phyloP scores from a whole-genome alignment of 495 filamentous ascomycete species.

The Aspergillus sclerotioniger region DNA sequence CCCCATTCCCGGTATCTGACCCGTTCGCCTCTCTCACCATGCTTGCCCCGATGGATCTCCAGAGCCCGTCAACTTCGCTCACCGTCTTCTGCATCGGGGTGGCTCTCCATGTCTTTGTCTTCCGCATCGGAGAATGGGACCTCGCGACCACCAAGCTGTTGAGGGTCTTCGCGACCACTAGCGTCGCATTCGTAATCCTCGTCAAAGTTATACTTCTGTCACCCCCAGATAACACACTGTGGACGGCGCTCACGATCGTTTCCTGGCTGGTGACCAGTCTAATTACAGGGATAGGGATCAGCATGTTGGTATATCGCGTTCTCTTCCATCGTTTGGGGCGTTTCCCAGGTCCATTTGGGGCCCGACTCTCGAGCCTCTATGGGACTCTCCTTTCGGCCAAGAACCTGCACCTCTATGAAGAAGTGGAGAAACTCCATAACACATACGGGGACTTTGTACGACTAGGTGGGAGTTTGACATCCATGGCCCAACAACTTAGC shows the following conservation, averaged over 20 bases:
- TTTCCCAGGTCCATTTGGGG: slow-evolving; percentile 41
- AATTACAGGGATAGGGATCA: slow-evolving; percentile 21
- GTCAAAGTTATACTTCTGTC: not conserved
- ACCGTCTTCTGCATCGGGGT: not conserved
- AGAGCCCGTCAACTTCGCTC: not conserved
- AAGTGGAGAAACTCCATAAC: slow-evolving; percentile 37
- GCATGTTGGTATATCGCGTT: slow-evolving; percentile 35
- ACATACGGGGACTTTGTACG: slow-evolving; percentile 46
- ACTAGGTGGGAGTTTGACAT: slow-evolving; percentile 11
- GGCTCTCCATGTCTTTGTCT: not conserved
- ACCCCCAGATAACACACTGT: not conserved
- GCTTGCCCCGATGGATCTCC: not conserved
- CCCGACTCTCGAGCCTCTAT: slow-evolving; percentile 33
- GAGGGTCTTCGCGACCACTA: not conserved
- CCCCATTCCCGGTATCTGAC: not conserved
- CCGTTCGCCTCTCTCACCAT: not conserved
- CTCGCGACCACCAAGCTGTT: not conserved
- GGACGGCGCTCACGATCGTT: not conserved
- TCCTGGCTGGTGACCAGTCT: not conserved
- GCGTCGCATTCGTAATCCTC: not conserved
- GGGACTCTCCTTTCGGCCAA: slow-evolving; percentile 14
- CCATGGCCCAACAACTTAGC: not conserved
- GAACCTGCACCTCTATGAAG: slow-evolving; percentile 30
- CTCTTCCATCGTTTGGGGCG: slow-evolving; percentile 31
- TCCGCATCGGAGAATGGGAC: not conserved